Evolutionary conservation across 306 rosid species (phyloP).

Genomic region (Cucumis sativus): DNA sequence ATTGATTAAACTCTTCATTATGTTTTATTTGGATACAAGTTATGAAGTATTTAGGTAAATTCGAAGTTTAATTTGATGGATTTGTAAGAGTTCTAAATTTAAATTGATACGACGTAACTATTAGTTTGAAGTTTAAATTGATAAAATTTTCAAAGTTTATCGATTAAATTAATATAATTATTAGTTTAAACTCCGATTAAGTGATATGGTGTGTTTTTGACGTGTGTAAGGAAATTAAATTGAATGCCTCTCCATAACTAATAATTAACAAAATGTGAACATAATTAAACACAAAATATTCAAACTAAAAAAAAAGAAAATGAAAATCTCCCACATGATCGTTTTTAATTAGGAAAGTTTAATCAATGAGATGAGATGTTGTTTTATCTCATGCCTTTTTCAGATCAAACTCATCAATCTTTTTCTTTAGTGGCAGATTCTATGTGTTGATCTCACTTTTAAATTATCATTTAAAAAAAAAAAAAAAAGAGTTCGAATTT

Average conservation of each 20-base stretch:
- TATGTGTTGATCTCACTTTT: background rate
- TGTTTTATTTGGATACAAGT: no score
- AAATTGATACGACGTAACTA: no score
- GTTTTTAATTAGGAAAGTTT: background rate
- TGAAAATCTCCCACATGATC: background rate
- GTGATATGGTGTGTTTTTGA: background rate
- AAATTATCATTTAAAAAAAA: background rate
- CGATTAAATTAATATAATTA: no score
- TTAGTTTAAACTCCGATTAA: no score
- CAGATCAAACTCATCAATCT: conserved; percentile 1
- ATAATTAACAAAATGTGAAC: background rate
- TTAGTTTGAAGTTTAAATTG: no score
- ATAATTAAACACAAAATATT: background rate
- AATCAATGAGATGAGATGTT: conserved; percentile 4
- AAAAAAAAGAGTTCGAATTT: background rate
- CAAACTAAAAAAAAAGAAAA: background rate
- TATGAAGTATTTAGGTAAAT: no score
- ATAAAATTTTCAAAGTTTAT: no score
- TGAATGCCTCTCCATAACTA: background rate
- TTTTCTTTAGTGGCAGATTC: conserved; percentile 1
- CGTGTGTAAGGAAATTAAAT: background rate
- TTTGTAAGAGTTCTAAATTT: no score
- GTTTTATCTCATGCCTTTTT: conserved; percentile 2
- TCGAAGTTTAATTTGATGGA: no score
- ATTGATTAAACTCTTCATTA: no score